Evolutionary conservation across 345 rosid species (phyloP), one percentile per base, ranked within the genome.

Genomic region (Gossypium longicalyx): DNA sequence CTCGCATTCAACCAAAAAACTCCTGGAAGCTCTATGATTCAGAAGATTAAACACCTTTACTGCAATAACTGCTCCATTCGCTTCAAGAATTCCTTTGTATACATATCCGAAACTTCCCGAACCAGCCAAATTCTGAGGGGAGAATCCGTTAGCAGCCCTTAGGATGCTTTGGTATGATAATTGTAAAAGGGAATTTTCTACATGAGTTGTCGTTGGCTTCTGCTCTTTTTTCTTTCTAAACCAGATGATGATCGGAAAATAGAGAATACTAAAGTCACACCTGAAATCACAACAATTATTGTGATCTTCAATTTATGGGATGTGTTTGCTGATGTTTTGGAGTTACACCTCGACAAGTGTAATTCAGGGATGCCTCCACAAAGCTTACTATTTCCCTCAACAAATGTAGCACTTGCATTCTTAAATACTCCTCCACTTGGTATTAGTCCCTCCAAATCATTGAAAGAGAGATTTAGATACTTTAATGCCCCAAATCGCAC

Each of bases 1-100:
- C 77, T 86, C 25, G 25, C 25, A 23, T 75, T 86, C 89, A 12
- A 82, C 80, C 29, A 84, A 12, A 19, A 85, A 88, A 17, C 87
- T 88, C 76, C 75, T 80, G 4, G 34, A 72, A n/a, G 85, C 92
- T 73, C 85, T 83, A 66, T 27, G 75, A 52, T 12, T 70, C 29
- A 53, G 2, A 63, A 85, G 77, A 47, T 88, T 81, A 34, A 88
- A 3, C 56, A 86, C 85, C 70, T 85, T 85, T 75, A 56, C 71
- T 15, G 82, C 85, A 27, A 79, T 70, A 2, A 17, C 11, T 12
- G 0, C 67, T 63, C 61, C 41, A 3, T 19, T 19, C 59, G 2
- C 34, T 74, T 41, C 25, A 56, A 56, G 59, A 56, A 56, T 56
- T n/a, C 25, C 59, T 1, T 56, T 56, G 25, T n/a, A 27, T 71